A percentile compares a stretch with the other conserved stretches of the same genome.
These are phyloP conservation scores for Termitomyces eurrhizus DNA, from an alignment of 768 basidiomycete genomes.

Conservation along the genomic window DNA sequence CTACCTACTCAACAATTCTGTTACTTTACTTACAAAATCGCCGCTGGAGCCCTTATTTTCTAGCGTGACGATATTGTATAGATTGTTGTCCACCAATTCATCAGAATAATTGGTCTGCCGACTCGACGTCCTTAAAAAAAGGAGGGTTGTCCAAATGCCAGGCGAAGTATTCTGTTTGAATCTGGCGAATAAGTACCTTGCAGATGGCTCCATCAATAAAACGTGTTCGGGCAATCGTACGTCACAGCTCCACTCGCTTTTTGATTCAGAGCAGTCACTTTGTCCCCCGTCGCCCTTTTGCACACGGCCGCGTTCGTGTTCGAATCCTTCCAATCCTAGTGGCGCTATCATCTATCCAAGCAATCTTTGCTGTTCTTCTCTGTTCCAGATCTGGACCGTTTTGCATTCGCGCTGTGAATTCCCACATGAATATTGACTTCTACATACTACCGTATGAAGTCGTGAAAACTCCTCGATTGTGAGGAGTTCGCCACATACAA, in stretches of 20 bases:
- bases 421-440: neutral
- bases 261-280: neutral
- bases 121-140: neutral
- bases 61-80: neutral
- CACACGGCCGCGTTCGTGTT: neutral
- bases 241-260: neutral
- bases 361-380: neutral
- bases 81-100: neutral
- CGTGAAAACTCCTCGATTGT: neutral
- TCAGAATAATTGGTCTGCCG: neutral
- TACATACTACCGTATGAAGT: neutral
- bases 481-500: neutral
- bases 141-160: no score
- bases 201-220: no score
- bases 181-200: neutral
- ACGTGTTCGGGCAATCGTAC: no score
- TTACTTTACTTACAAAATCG: neutral
- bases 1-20: neutral
- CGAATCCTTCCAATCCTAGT: neutral
- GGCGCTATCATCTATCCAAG: neutral
- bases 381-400: neutral
- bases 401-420: neutral
- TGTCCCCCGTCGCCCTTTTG: neutral
- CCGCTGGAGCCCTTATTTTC: neutral
- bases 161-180: neutral